These are phyloP conservation scores for Chlorella sp. DNA, from an alignment of 139 green algal genomes.

Conservation along the genomic window DNA sequence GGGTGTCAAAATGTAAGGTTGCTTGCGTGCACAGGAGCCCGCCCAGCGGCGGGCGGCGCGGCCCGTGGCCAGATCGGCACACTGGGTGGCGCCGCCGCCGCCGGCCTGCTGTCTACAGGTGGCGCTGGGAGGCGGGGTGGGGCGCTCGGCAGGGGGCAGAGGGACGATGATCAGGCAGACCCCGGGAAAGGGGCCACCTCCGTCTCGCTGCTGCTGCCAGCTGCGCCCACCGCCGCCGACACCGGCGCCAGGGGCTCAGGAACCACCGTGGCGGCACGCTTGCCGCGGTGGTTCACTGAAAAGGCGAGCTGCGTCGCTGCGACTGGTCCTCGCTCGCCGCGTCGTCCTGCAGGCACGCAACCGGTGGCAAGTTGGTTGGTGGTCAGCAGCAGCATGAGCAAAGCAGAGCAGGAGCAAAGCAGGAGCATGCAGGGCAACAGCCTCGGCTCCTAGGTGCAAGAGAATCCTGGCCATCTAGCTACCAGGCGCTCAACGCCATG, in stretches of 20 bases:
- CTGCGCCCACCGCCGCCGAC: conserved; percentile 8
- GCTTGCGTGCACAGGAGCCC: too few species aligned
- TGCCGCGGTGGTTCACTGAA: background rate
- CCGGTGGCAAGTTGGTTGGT: background rate
- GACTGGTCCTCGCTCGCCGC: background rate
- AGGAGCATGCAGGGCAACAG: background rate
- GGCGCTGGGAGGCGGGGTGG: too few species aligned
- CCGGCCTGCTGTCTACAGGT: too few species aligned
- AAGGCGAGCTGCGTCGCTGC: background rate
- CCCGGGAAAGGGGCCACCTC: background rate
- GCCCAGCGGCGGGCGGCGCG: too few species aligned
- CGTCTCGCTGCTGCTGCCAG: conserved; percentile 32
- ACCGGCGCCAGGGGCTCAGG: conserved; percentile 28
- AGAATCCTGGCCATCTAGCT: too few species aligned
- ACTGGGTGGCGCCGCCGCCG: too few species aligned
- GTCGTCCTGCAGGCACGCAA: background rate
- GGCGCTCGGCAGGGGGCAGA: too few species aligned
- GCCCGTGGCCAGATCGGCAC: too few species aligned
- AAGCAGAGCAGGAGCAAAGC: background rate
- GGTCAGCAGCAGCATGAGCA: too few species aligned
- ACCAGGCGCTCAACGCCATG: too few species aligned
- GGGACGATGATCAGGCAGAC: too few species aligned
- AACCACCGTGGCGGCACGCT: conserved; percentile 26
- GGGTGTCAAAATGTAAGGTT: too few species aligned
- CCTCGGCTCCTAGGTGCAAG: background rate